phyloP scores from a whole-genome alignment of 2,329 filamentous ascomycete species.

The Fusarium sp. region DNA sequence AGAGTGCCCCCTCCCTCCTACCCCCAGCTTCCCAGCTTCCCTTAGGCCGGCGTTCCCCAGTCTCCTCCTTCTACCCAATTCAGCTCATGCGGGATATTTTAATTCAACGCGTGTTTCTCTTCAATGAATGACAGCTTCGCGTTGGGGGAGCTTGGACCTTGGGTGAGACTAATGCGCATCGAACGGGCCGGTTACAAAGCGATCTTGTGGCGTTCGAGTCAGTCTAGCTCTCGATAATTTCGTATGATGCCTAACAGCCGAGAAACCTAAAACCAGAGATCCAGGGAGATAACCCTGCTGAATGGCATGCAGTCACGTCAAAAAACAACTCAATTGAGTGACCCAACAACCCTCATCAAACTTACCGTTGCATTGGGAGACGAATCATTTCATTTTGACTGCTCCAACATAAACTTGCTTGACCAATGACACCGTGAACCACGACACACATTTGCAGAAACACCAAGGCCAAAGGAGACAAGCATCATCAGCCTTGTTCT shows the following conservation, averaged over 20 bases:
- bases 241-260: background rate
- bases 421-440: background rate
- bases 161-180: background rate
- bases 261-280: background rate
- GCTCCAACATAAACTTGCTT: background rate
- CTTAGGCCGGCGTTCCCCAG: background rate
- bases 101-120: background rate
- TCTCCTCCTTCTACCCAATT: background rate
- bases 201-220: conserved; percentile 11
- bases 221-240: background rate
- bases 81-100: conserved; percentile 5
- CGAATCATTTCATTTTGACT: background rate
- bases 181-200: background rate
- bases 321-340: background rate
- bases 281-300: background rate
- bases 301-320: background rate
- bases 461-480: background rate
- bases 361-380: background rate
- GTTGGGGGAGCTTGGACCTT: background rate
- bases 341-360: background rate
- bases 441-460: background rate
- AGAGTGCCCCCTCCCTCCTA: background rate
- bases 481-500: conserved; percentile 9
- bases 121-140: background rate
- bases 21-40: background rate